These are phyloP conservation scores for Termitomyces sp. DNA, from an alignment of 768 basidiomycete genomes.

Conservation along the genomic window DNA sequence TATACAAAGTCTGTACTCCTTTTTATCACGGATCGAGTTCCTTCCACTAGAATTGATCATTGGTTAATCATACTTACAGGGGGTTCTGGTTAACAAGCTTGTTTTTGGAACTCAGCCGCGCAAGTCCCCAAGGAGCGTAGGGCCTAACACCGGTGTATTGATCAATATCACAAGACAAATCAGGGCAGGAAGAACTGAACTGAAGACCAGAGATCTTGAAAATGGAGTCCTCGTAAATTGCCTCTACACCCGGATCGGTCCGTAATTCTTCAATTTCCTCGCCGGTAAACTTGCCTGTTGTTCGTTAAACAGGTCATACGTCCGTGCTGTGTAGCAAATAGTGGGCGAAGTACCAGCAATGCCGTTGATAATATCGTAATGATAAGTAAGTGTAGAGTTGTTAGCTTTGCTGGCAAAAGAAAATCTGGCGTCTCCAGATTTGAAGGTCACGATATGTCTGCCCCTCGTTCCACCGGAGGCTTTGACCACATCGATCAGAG, in stretches of 20 bases:
- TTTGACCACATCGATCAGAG: not conserved
- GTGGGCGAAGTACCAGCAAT: not conserved
- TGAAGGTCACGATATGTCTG: no score
- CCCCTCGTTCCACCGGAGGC: no score
- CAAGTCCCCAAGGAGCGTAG: not conserved
- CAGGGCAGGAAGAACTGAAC: not conserved
- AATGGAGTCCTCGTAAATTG: not conserved
- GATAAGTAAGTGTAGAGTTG: not conserved
- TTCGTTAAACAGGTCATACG: not conserved
- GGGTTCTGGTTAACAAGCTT: not conserved
- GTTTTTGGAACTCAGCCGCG: not conserved
- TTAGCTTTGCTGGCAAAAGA: not conserved
- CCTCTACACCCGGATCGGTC: not conserved
- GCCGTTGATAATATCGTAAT: not conserved
- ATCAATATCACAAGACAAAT: not conserved
- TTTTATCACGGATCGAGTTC: no score
- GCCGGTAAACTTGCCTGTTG: not conserved
- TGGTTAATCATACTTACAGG: not conserved
- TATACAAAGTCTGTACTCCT: not conserved
- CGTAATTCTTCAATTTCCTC: not conserved
- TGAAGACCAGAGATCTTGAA: not conserved
- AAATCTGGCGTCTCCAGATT: no score
- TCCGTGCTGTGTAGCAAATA: not conserved
- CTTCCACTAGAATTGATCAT: no score
- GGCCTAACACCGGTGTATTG: not conserved